Evolutionary conservation across 345 rosid species (phyloP).

Genomic region (Geranium rotundifolium): DNA sequence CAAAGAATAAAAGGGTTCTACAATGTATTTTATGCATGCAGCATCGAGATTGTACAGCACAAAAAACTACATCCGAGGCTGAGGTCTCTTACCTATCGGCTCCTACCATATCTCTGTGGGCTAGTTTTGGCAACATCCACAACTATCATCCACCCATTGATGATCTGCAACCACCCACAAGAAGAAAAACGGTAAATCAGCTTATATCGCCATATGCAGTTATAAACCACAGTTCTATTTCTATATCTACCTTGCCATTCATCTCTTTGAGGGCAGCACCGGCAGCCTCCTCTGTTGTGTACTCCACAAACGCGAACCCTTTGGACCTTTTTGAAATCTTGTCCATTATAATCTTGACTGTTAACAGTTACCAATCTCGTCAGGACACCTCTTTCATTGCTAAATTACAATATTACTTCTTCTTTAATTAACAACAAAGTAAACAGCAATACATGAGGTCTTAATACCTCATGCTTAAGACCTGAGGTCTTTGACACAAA

Average conservation of each 20-base stretch:
- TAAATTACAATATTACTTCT: too few species aligned
- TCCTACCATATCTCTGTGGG: constrained; percentile 34
- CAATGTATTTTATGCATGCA: too few species aligned
- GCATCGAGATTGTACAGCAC: too few species aligned
- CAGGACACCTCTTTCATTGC: constrained; percentile 1
- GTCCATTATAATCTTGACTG: constrained; percentile 94
- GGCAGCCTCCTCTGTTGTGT: constrained; percentile 89
- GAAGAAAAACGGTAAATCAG: neutral
- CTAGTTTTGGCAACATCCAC: constrained; percentile 77
- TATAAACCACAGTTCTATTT: neutral
- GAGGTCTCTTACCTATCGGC: constrained; percentile 2
- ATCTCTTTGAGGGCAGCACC: constrained; percentile 75
- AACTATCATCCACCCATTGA: constrained; percentile 97
- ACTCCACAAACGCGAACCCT: constrained; percentile 85
- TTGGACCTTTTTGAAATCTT: constrained; percentile 94
- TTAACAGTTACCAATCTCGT: neutral
- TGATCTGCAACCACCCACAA: constrained; percentile 50
- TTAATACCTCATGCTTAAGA: too few species aligned
- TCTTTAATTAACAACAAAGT: too few species aligned
- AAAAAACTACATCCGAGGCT: too few species aligned
- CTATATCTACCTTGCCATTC: constrained; percentile 72
- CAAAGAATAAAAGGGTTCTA: too few species aligned
- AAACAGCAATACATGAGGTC: too few species aligned
- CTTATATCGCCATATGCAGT: neutral
- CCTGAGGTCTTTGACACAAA: neutral